Conservation (phyloP, 108 stramenopile genomes). For the Parmales sp. region DNA sequence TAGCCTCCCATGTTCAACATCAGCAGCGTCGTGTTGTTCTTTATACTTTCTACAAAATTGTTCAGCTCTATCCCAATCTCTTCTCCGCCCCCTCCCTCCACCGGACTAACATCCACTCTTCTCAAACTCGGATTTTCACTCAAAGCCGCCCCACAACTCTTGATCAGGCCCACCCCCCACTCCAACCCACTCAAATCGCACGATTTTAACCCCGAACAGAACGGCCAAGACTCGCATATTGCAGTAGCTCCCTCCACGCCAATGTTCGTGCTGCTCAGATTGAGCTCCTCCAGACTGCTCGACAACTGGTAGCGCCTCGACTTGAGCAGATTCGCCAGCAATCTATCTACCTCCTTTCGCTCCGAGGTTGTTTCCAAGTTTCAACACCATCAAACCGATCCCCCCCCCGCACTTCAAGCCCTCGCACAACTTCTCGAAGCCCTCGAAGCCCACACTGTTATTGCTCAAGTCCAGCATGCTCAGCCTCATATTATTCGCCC, state of each 20-base stretch:
- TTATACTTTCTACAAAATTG: neutral
- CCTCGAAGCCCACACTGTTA: neutral
- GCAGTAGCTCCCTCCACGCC: slow-evolving; percentile 1
- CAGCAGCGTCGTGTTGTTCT: neutral
- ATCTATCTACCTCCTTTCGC: too few species aligned
- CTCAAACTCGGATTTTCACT: neutral
- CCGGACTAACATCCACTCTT: neutral
- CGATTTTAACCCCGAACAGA: neutral
- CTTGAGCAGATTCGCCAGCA: neutral
- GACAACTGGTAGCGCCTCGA: neutral
- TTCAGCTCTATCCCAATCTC: neutral
- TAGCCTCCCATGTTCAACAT: neutral
- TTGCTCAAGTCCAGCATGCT: neutral
- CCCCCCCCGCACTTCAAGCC: neutral
- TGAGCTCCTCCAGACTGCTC: neutral
- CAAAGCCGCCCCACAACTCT: neutral
- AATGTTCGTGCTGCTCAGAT: too few species aligned
- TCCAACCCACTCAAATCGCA: neutral
- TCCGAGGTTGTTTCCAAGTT: too few species aligned
- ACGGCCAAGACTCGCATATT: slow-evolving; percentile 8
- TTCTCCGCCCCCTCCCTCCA: neutral
- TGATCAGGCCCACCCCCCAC: neutral
- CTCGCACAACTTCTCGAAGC: neutral
- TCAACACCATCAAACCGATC: too few species aligned
- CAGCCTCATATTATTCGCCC: neutral